Conservation (phyloP, 306 rosid genomes). For the Hippophae gyantsensis region DNA sequence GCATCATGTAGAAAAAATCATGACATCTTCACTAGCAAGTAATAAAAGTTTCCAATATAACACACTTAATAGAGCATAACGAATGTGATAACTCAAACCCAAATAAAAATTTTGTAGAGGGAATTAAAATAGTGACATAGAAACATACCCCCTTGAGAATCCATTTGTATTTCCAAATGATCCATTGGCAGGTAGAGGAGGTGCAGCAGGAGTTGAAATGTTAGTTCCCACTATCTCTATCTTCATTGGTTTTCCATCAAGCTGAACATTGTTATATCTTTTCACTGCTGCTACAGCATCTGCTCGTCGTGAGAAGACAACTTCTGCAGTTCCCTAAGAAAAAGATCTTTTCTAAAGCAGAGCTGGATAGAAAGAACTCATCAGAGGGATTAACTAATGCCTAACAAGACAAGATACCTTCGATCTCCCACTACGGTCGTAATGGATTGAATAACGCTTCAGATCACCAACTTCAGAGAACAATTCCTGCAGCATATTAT, state of each 20-base stretch:
- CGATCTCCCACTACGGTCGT: conserved; percentile 93
- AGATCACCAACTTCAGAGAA: conserved; percentile 89
- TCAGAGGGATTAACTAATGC: conserved; percentile 22
- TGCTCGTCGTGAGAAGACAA: conserved; percentile 62
- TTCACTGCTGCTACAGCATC: conserved; percentile 91
- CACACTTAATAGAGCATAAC: neutral
- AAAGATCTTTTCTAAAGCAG: conserved; percentile 28
- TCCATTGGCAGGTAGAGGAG: conserved; percentile 32
- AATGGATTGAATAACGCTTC: conserved; percentile 69
- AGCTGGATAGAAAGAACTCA: conserved; percentile 22
- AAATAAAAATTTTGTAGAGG: neutral
- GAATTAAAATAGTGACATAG: neutral
- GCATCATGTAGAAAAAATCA: too few relatives aligned
- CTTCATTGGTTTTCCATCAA: conserved; percentile 93
- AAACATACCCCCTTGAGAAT: conserved; percentile 48
- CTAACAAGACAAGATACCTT: conserved; percentile 53
- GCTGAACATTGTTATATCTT: conserved; percentile 89
- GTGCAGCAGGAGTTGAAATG: conserved; percentile 40
- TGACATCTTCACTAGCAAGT: too few relatives aligned
- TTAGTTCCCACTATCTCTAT: conserved; percentile 86
- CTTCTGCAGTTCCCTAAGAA: conserved; percentile 86
- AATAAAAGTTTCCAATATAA: too few relatives aligned
- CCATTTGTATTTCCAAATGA: conserved; percentile 49
- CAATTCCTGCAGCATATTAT: conserved; percentile 54
- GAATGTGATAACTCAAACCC: neutral